Conservation (phyloP, 164 flowering plant species). For the Berberis vulgaris region DNA sequence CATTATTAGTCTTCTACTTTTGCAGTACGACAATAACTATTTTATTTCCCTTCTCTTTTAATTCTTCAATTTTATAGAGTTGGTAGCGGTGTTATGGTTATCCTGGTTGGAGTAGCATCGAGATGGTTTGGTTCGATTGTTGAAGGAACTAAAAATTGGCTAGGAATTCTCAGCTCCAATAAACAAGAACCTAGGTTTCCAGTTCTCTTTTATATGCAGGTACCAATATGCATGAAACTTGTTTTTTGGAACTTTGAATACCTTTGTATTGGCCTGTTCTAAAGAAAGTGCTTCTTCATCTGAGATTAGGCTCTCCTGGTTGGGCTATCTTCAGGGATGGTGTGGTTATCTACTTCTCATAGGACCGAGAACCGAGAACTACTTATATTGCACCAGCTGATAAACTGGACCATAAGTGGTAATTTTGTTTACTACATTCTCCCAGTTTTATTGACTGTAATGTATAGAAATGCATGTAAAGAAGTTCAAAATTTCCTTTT, state of each 20-base stretch:
- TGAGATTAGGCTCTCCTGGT: slow-evolving; percentile 54
- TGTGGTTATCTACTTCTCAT: slow-evolving; percentile 65
- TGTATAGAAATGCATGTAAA: background rate
- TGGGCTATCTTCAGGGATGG: slow-evolving; percentile 73
- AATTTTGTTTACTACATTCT: slow-evolving; percentile 1
- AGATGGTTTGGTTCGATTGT: slow-evolving; percentile 51
- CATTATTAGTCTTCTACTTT: too few species aligned
- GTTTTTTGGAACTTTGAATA: slow-evolving; percentile 6
- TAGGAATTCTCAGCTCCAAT: slow-evolving; percentile 29
- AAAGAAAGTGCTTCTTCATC: slow-evolving; percentile 5
- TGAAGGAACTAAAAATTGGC: slow-evolving; percentile 46
- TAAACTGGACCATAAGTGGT: slow-evolving; percentile 90
- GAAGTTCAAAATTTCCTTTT: background rate
- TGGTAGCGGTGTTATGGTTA: slow-evolving; percentile 63
- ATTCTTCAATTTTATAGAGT: slow-evolving; percentile 27
- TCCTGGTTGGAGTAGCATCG: slow-evolving; percentile 46
- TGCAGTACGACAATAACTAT: background rate
- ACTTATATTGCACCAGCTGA: slow-evolving; percentile 58
- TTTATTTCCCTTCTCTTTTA: background rate
- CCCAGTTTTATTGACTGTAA: background rate
- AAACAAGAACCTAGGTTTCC: slow-evolving; percentile 30
- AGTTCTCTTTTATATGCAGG: slow-evolving; percentile 73
- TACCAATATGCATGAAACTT: slow-evolving; percentile 7
- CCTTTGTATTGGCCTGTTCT: background rate
- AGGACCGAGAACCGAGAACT: slow-evolving; percentile 81